Percentiles rank a stretch among this genome's conserved stretches.
Evolutionary conservation across 2,329 filamentous ascomycete genomes (phyloP).

Genomic region (Emmonsiellopsis sp.): DNA sequence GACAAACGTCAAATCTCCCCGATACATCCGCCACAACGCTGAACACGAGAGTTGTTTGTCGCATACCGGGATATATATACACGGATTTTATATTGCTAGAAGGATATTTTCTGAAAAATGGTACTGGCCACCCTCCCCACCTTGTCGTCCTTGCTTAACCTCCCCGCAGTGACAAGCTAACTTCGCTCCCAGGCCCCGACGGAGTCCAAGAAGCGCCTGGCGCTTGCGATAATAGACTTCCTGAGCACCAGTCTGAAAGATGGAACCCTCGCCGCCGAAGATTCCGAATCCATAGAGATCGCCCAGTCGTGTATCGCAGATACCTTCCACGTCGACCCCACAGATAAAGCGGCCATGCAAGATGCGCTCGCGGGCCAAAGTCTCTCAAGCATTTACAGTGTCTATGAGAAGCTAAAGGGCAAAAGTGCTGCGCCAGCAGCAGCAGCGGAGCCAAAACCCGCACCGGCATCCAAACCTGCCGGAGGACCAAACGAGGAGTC

Average conservation of each 20-base stretch:
- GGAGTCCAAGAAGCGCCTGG: slow-evolving; percentile 72
- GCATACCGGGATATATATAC: not conserved
- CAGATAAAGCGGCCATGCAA: slow-evolving; percentile 60
- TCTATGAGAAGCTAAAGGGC: slow-evolving; percentile 89
- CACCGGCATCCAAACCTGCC: slow-evolving; percentile 18
- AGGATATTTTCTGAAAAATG: not conserved
- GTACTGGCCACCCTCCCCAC: not conserved
- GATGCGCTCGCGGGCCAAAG: slow-evolving; percentile 78
- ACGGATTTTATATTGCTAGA: not conserved
- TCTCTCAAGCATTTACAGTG: slow-evolving; percentile 82
- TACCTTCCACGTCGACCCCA: slow-evolving; percentile 88
- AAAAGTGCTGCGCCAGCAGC: slow-evolving; percentile 42
- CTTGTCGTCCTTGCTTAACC: not conserved
- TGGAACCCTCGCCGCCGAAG: slow-evolving; percentile 78
- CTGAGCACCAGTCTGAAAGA: slow-evolving; percentile 75
- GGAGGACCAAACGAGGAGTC: slow-evolving; percentile 46
- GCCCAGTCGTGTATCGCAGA: slow-evolving; percentile 91
- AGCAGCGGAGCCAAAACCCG: slow-evolving; percentile 28
- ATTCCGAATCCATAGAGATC: slow-evolving; percentile 88
- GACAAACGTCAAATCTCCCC: not conserved
- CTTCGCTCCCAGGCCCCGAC: slow-evolving; percentile 26
- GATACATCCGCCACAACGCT: not conserved
- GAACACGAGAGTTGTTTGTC: not conserved
- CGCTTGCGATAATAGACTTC: slow-evolving; percentile 95
- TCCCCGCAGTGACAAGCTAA: slow-evolving; percentile 1